Conservation (phyloP, 768 basidiomycete genomes). For the Rhizopogon vulgaris region DNA sequence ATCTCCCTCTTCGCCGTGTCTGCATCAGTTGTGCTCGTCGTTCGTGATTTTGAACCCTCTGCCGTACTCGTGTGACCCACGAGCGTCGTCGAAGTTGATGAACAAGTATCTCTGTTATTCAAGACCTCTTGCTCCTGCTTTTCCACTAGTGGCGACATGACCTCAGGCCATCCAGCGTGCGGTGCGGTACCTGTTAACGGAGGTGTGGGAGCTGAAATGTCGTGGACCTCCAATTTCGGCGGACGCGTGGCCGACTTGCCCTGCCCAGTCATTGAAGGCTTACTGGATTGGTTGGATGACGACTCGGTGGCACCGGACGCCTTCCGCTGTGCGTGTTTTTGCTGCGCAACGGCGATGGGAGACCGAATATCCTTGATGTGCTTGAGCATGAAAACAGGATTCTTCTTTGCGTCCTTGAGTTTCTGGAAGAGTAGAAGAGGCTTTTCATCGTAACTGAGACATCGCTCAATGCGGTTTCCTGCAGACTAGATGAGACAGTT, state of each 20-base stretch:
- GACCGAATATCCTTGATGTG: conserved; percentile 93
- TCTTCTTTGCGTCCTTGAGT: conserved; percentile 94
- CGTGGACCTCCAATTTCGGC: conserved; percentile 65
- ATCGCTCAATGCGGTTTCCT: conserved; percentile 84
- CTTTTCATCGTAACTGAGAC: conserved; percentile 96
- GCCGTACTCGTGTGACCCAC: conserved; percentile 25
- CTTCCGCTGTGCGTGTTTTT: conserved; percentile 89
- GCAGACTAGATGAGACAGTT: not conserved
- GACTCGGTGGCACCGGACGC: conserved; percentile 42
- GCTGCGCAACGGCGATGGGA: conserved; percentile 93
- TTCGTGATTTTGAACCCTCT: conserved; percentile 15
- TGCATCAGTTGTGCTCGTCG: conserved; percentile 21
- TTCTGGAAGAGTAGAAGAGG: conserved; percentile 95
- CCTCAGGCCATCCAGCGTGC: conserved; percentile 74
- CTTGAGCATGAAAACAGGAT: conserved; percentile 98
- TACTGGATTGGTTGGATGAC: conserved; percentile 14
- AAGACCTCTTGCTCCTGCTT: conserved; percentile 38
- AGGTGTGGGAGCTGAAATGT: conserved; percentile 46
- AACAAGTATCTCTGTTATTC: conserved; percentile 30
- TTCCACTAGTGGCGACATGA: conserved; percentile 53
- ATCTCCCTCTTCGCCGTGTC: conserved; percentile 36
- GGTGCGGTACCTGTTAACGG: conserved; percentile 54
- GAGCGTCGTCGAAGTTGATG: conserved; percentile 26
- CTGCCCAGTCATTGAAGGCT: conserved; percentile 22
- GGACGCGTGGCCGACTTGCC: conserved; percentile 44